These are phyloP conservation scores for Mycena rebaudengoi DNA, from an alignment of 768 basidiomycete species.

Conservation along the genomic window DNA sequence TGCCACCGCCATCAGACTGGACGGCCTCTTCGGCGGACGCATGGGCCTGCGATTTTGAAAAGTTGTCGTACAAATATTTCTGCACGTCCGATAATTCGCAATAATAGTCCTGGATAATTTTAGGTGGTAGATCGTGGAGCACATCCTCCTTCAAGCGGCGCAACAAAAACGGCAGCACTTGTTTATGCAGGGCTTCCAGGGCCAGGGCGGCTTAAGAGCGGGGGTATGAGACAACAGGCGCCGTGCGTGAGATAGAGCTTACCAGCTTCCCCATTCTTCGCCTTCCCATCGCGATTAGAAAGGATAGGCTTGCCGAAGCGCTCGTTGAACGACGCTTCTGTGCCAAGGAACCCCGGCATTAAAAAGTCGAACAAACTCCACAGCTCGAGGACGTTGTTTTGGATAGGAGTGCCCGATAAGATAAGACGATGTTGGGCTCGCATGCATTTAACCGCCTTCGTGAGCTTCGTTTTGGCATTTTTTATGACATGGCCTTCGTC, in stretches of 20 bases:
- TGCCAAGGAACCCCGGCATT: conserved; percentile 99
- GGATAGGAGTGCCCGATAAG: conserved; percentile 96
- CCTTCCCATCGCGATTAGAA: conserved; percentile 93
- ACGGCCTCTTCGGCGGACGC: conserved; percentile 72
- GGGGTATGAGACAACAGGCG: neutral
- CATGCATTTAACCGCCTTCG: conserved; percentile 93
- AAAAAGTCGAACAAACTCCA: conserved; percentile 99
- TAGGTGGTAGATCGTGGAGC: conserved; percentile 92
- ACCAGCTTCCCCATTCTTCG: conserved; percentile 96
- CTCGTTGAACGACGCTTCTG: conserved; percentile 93
- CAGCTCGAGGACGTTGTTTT: conserved; percentile 97
- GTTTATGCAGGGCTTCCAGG: conserved; percentile 95
- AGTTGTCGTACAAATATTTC: conserved; percentile 94
- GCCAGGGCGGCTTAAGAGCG: conserved; percentile 80
- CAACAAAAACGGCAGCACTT: conserved; percentile 97
- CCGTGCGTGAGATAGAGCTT: neutral
- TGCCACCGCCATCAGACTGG: conserved; percentile 52
- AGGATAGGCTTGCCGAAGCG: conserved; percentile 96
- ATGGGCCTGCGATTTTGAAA: conserved; percentile 80
- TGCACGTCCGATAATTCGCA: conserved; percentile 97
- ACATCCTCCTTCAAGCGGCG: conserved; percentile 98
- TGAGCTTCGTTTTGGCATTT: conserved; percentile 97
- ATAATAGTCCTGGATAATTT: conserved; percentile 99
- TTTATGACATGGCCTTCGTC: conserved; percentile 99
- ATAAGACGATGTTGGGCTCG: conserved; percentile 93